phyloP scores from a whole-genome alignment of 306 rosid genomes.

The Castanea sativa region DNA sequence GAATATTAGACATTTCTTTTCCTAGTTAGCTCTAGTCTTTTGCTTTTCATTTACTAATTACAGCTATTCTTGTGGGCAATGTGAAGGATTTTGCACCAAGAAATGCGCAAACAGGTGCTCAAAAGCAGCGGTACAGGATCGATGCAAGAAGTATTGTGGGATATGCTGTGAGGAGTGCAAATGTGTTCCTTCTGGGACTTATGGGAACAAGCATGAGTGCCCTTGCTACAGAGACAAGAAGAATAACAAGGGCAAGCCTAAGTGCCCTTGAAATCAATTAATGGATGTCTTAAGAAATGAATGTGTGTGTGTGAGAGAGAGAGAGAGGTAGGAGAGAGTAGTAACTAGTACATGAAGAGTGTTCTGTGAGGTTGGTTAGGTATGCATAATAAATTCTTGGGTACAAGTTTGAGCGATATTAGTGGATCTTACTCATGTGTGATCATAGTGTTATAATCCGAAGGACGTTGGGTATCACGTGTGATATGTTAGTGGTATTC shows the following conservation, averaged over 20 bases:
- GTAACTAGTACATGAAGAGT: too few relatives aligned
- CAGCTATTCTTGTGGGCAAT: not conserved
- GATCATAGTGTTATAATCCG: too few relatives aligned
- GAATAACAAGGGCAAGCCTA: constrained; percentile 60
- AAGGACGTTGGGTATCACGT: too few relatives aligned
- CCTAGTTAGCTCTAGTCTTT: not conserved
- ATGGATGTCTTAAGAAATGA: not conserved
- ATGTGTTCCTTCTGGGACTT: constrained; percentile 82
- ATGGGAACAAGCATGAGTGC: constrained; percentile 77
- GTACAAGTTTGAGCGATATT: too few relatives aligned
- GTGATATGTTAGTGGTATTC: too few relatives aligned
- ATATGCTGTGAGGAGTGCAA: constrained; percentile 67
- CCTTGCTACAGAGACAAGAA: constrained; percentile 73
- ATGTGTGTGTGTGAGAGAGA: not conserved
- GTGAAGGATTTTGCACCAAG: constrained; percentile 37
- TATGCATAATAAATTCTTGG: too few relatives aligned
- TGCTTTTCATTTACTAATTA: not conserved
- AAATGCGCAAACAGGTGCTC: constrained; percentile 58
- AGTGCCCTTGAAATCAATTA: constrained; percentile 52
- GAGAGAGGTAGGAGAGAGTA: not conserved
- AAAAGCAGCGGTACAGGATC: constrained; percentile 50
- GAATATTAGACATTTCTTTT: not conserved
- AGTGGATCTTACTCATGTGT: too few relatives aligned
- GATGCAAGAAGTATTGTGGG: constrained; percentile 69
- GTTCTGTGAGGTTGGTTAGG: too few relatives aligned